Conservation (phyloP, 2,329 filamentous ascomycete genomes). For the Colletotrichum sp. region DNA sequence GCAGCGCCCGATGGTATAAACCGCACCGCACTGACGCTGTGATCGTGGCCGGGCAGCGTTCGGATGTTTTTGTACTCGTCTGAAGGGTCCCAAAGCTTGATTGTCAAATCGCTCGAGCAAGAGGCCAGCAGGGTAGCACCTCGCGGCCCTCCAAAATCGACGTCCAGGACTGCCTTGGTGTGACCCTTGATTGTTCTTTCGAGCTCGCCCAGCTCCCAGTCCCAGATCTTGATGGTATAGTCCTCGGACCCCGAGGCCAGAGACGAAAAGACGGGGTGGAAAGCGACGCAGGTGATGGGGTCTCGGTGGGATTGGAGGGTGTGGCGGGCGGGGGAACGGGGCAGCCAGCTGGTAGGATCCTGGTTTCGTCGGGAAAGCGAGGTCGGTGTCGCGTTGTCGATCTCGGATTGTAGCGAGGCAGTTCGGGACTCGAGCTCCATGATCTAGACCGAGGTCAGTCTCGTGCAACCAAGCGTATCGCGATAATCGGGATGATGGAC, state of each 20-base stretch:
- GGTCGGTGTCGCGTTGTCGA: conserved; percentile 80
- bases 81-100: conserved; percentile 92
- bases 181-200: conserved; percentile 92
- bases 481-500: conserved; percentile 45
- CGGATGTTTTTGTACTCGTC: conserved; percentile 96
- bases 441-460: conserved; percentile 61
- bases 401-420: conserved; percentile 75
- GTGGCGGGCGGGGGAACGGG: conserved; percentile 81
- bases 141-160: conserved; percentile 88
- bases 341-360: conserved; percentile 87
- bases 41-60: conserved; percentile 89
- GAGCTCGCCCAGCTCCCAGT: conserved; percentile 92
- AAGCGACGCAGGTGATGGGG: conserved; percentile 86
- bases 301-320: conserved; percentile 82
- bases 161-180: conserved; percentile 84
- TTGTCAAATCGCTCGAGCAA: conserved; percentile 88
- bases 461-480: background rate
- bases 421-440: conserved; percentile 89
- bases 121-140: conserved; percentile 74
- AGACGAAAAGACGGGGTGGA: conserved; percentile 90
- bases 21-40: conserved; percentile 86
- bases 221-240: conserved; percentile 95
- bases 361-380: conserved; percentile 81
- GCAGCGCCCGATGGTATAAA: conserved; percentile 87
- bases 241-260: conserved; percentile 92